phyloP scores from a whole-genome alignment of 371 early-diverging fungal genomes.

The Phascolomyces articulosus region DNA sequence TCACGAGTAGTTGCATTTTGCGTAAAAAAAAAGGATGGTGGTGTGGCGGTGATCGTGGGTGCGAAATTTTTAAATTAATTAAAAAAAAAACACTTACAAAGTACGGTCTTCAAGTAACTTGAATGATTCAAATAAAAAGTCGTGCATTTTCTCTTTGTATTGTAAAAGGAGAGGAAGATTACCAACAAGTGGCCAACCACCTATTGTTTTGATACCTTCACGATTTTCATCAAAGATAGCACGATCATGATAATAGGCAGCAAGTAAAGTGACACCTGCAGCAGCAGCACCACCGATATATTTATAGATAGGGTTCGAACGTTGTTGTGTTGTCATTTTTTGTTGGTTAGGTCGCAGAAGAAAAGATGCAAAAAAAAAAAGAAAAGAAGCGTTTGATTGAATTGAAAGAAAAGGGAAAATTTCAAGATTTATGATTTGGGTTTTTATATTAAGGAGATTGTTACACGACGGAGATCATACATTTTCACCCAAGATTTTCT shows the following conservation, averaged over 20 bases:
- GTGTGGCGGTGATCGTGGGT: not conserved
- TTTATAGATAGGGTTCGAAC: conserved; percentile 11
- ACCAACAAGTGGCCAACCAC: conserved; percentile 29
- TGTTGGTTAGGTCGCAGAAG: not conserved
- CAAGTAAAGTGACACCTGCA: conserved; percentile 22
- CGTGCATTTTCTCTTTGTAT: conserved; percentile 23
- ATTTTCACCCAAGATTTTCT: no score
- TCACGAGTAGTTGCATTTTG: not conserved
- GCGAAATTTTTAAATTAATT: no score
- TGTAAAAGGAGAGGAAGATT: conserved; percentile 20
- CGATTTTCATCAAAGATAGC: conserved; percentile 32
- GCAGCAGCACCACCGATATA: conserved; percentile 33
- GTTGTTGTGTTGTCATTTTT: not conserved
- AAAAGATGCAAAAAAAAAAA: not conserved
- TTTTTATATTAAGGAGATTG: not conserved
- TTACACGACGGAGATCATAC: conserved; percentile 3
- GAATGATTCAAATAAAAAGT: conserved; percentile 26
- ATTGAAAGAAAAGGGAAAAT: not conserved
- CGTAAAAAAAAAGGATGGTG: not conserved
- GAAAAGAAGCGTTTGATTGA: not conserved
- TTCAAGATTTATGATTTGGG: not conserved
- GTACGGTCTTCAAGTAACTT: conserved; percentile 12
- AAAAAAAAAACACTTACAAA: conserved; percentile 12
- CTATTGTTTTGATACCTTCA: conserved; percentile 16
- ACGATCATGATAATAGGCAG: conserved; percentile 27